Percentiles rank a stretch among this genome's conserved stretches.
phyloP scores from a whole-genome alignment of 2,329 filamentous ascomycete species.

The Fusarium abutilonis region DNA sequence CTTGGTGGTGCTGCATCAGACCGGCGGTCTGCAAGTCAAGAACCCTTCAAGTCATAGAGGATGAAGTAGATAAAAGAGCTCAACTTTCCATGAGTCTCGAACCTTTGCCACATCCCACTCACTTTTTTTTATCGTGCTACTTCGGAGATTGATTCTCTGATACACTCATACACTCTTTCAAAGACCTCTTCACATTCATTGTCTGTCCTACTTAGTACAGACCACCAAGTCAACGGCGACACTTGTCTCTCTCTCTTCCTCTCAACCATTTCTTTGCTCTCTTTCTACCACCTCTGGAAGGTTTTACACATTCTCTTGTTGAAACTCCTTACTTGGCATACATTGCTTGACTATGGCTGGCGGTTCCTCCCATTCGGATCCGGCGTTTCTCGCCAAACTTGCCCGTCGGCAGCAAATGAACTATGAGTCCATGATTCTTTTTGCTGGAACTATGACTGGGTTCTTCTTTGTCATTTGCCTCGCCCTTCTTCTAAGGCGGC shows the following conservation, averaged over 20 bases:
- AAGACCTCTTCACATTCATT: conserved; percentile 28
- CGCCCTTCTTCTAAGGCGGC: conserved; percentile 25
- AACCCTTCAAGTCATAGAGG: not conserved
- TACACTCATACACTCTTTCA: conserved; percentile 23
- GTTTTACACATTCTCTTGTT: not conserved
- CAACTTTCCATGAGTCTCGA: conserved; percentile 4
- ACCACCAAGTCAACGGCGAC: conserved; percentile 20
- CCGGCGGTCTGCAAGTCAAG: not conserved
- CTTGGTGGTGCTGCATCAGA: not conserved
- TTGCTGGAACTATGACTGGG: conserved; percentile 30
- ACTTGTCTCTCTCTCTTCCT: conserved; percentile 6
- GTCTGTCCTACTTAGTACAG: conserved; percentile 33
- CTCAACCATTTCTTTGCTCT: not conserved
- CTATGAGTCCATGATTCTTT: conserved; percentile 40
- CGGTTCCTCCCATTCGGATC: conserved; percentile 22
- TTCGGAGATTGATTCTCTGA: conserved; percentile 24
- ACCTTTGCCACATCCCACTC: conserved; percentile 15
- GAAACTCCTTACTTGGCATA: not conserved
- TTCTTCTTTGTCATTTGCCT: conserved; percentile 26
- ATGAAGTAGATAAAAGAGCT: conserved; percentile 11
- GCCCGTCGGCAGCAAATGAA: conserved; percentile 42
- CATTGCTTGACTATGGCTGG: conserved; percentile 29
- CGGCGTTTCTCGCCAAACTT: conserved; percentile 37
- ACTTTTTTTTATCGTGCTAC: conserved; percentile 22
- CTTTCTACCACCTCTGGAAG: not conserved